A percentile compares a stretch with the other conserved stretches of the same genome.
Evolutionary conservation across 495 filamentous ascomycete species (phyloP).

Genomic region (Neurospora africana): DNA sequence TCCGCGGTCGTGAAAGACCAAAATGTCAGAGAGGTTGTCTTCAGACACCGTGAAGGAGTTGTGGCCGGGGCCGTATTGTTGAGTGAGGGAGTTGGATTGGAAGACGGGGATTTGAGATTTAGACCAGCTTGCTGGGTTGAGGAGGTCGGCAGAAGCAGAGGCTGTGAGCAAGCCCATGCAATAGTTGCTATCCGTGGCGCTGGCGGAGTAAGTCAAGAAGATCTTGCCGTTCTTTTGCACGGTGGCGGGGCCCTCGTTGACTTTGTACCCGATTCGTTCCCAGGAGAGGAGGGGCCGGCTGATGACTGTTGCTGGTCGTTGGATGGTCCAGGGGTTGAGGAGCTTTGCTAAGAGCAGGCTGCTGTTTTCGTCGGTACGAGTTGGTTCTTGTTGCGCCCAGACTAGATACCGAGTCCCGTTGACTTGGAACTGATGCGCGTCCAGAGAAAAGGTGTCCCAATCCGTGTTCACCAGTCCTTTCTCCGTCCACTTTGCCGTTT

Average conservation of each 20-base stretch:
- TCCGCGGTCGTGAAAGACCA: constrained; percentile 39
- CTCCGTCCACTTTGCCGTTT: constrained; percentile 15
- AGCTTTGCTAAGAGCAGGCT: constrained; percentile 12
- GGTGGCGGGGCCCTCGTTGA: constrained; percentile 47
- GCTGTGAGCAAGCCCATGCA: constrained; percentile 40
- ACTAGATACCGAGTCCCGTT: constrained; percentile 20
- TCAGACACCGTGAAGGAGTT: constrained; percentile 42
- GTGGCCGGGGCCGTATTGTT: constrained; percentile 44
- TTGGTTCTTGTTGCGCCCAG: constrained; percentile 21
- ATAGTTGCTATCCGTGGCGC: constrained; percentile 33
- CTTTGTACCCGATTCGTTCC: constrained; percentile 40
- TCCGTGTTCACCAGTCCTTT: constrained; percentile 19
- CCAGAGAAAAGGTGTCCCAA: constrained; percentile 21
- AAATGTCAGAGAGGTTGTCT: constrained; percentile 37
- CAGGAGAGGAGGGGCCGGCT: constrained; percentile 35
- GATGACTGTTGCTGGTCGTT: constrained; percentile 21
- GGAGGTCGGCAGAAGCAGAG: constrained; percentile 28
- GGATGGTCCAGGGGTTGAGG: constrained; percentile 20
- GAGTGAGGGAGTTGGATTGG: constrained; percentile 22
- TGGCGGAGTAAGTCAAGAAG: constrained; percentile 42
- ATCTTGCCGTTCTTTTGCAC: constrained; percentile 28
- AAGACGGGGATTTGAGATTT: constrained; percentile 24
- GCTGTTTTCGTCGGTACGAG: constrained; percentile 13
- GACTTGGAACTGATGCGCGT: constrained; percentile 15
- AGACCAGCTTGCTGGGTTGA: constrained; percentile 29